Evolutionary conservation across 1,284 basidiomycete genomes (phyloP), one percentile per base, ranked within the genome.

Genomic region (Mycena sp.): DNA sequence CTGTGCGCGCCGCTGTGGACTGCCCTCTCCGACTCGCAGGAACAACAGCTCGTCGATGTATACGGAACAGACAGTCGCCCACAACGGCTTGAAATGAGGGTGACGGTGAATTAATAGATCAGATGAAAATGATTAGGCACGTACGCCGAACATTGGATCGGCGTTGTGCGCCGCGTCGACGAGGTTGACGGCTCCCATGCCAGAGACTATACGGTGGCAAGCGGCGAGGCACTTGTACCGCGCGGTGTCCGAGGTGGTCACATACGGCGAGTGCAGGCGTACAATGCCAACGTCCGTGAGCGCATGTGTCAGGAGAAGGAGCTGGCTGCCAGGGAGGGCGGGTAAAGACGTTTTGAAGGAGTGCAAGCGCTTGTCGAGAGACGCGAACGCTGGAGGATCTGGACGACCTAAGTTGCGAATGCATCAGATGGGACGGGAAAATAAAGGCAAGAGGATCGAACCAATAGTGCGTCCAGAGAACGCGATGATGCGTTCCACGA

Each of bases 281-380:
- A 44, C 1, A 16, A 61, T 45, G 0, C 58, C 63, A 19, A 58
- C 30, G 29, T 65, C 63, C 17, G 43, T 30, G n/a, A 65, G 43
- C 3, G 49, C 58, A 12, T 61, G 63, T 9, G 59, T 41, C 6
- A 65, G 26, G 5, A 61, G n/a, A 32, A 61, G 58, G 3, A 35
- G 26, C 9, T 52, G 54, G 23, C 25, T 10, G 19, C 35, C 49
- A 3, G 58, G 43, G 3, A 51, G 14, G 12, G 48, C 49, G 1
- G 63, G 54, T 17, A 65, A 55, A 4, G 44, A 9, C 4, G 43
- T 23, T n/a, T 53, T 58, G 55, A 65, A 65, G 7, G 59, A 49
- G 14, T 57, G 55, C 5, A 61, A 37, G 1, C 55, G 35, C 14
- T 12, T n/a, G 29, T 65, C 63, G 6, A 65, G 59, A 1, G 59